Evolutionary conservation across 305 asterid genomes (phyloP), one percentile per base, ranked within the genome.

Genomic region (Solanum hybrid): DNA sequence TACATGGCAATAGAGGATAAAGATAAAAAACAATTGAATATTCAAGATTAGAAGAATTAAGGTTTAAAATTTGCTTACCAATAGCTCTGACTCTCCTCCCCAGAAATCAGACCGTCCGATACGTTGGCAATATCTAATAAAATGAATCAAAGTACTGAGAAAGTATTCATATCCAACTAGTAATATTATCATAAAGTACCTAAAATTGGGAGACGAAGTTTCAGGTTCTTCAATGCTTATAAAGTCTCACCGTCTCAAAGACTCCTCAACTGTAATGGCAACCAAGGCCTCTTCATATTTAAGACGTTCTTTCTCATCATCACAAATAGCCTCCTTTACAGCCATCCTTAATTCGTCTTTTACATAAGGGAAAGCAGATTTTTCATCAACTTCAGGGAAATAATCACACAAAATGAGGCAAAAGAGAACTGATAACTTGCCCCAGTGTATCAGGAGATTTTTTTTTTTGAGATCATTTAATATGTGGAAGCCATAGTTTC

Each of bases 1-100:
- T n/a, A 84, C 7, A 27, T 12, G 89, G 57, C 8, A 27, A 26
- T 72, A 75, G 79, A 81, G 51, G 85, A 83, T 27, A 34, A 87
- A 80, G 38, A 38, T 24, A 89, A 33, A 88, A 32, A 37, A 84
- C 27, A 17, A 70, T 68, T 68, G 29, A 32, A 32, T 79, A 79
- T 33, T 17, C 20, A 37, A 73, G 61, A 33, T 77, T 33, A 61
- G 57, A 89, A 68, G 31, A 70, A 87, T 32, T 72, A 76, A 72
- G 86, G 73, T 90, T 38, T 38, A 38, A 37, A 68, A 8, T 39
- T 31, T 89, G 91, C 98, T 92, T 91, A 96, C 99, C 98, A 95
- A 94, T 90, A 97, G 95, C 93, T 97, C 99, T 81, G 99, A 93
- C 92, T 97, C 99, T 87, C 99, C 99, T 80, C 99, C 99, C 99